A percentile compares a stretch with the other conserved stretches of the same genome.
phyloP scores from a whole-genome alignment of 2,329 filamentous ascomycete species.

The Neofusicoccum kwambonambiense region DNA sequence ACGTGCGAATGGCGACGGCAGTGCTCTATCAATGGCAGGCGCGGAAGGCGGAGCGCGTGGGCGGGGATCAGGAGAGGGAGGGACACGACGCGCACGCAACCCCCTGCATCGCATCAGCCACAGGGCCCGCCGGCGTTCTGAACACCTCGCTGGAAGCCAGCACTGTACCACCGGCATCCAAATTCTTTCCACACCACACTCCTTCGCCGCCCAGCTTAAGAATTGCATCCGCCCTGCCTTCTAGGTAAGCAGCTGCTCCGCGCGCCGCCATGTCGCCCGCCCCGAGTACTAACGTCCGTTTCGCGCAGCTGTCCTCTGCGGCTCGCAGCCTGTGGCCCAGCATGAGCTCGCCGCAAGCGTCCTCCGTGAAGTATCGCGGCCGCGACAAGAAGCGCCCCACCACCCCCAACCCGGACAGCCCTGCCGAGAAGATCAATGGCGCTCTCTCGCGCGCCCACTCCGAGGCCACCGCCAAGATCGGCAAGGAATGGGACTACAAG shows the following conservation, averaged over 20 bases:
- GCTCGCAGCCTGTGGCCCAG: slow-evolving; percentile 25
- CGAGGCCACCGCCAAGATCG: slow-evolving; percentile 34
- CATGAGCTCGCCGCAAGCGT: slow-evolving; percentile 14
- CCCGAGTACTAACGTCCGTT: slow-evolving; percentile 7
- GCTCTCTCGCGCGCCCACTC: slow-evolving; percentile 33
- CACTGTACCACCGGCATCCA: slow-evolving; percentile 15
- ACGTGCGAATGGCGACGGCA: background rate
- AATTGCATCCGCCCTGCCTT: slow-evolving; percentile 8
- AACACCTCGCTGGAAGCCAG: slow-evolving; percentile 16
- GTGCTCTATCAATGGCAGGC: background rate
- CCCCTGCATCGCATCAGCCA: slow-evolving; percentile 12
- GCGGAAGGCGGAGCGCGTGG: background rate
- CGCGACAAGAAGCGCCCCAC: slow-evolving; percentile 39
- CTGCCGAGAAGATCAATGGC: slow-evolving; percentile 26
- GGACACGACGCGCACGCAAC: slow-evolving; percentile 8
- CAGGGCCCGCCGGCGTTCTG: slow-evolving; percentile 1
- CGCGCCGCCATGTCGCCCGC: slow-evolving; percentile 7
- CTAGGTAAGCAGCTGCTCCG: background rate
- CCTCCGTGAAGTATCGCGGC: slow-evolving; percentile 35
- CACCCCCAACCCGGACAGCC: slow-evolving; percentile 34
- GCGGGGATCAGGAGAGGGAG: background rate
- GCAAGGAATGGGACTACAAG: slow-evolving; percentile 80
- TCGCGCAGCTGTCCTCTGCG: slow-evolving; percentile 33
- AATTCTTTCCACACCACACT: slow-evolving; percentile 17
- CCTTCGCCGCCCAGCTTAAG: slow-evolving; percentile 12